A percentile compares a stretch with the other conserved stretches of the same genome.
Evolutionary conservation across 1,284 basidiomycete genomes (phyloP).

Genomic region (Phenoliferia sp.): DNA sequence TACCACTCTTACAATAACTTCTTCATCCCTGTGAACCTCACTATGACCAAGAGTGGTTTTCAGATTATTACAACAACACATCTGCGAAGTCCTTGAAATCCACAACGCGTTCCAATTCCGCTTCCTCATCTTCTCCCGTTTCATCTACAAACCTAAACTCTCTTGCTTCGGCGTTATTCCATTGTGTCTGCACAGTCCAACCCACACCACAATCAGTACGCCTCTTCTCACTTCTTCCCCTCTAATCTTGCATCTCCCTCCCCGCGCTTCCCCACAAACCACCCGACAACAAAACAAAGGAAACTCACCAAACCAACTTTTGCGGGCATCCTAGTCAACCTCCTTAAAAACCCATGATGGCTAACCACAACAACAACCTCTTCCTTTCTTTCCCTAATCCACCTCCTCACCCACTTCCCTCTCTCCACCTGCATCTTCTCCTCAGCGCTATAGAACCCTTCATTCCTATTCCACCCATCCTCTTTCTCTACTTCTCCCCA

Average conservation of each 20-base stretch:
- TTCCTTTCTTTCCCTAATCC: slow-evolving; percentile 13
- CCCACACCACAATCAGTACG: background rate
- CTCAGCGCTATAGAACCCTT: slow-evolving; percentile 18
- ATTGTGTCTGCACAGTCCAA: background rate
- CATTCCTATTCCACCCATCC: slow-evolving; percentile 29
- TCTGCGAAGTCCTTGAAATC: too few relatives aligned
- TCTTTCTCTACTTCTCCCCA: slow-evolving; percentile 11
- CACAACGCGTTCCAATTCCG: slow-evolving; percentile 14
- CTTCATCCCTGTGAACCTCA: too few relatives aligned
- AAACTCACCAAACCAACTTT: slow-evolving; percentile 14
- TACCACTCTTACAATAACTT: too few relatives aligned
- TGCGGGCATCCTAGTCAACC: slow-evolving; percentile 22
- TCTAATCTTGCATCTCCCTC: background rate
- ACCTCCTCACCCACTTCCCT: slow-evolving; percentile 24
- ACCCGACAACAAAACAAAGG: background rate
- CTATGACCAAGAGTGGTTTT: too few relatives aligned
- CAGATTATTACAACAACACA: slow-evolving; percentile 3
- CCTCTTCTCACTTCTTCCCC: background rate
- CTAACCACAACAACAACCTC: slow-evolving; percentile 23
- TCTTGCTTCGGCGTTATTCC: slow-evolving; percentile 27
- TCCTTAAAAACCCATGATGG: slow-evolving; percentile 24
- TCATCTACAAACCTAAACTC: slow-evolving; percentile 23
- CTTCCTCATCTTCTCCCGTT: slow-evolving; percentile 19
- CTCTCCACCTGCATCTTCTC: slow-evolving; percentile 23
- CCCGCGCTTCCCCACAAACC: background rate